Base-by-base conservation (phyloP, 495 filamentous ascomycete genomes). In the Penicillium pancosmium region DNA sequence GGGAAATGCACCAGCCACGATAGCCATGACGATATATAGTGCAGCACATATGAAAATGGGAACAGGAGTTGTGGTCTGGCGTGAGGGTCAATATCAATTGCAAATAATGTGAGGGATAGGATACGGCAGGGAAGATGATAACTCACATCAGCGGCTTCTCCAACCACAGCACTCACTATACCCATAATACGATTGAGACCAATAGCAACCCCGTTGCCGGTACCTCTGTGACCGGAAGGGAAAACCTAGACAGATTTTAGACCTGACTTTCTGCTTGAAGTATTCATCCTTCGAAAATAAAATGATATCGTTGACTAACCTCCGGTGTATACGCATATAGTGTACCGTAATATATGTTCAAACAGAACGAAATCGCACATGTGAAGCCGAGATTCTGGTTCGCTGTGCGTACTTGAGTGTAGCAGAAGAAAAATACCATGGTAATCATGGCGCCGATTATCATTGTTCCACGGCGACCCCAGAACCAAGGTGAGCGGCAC, bases 311-410 rank as follows among this genome's bases (percentile, higher is more conserved):
- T 44, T 3, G n/a, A 44, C 52, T 34, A 18, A 75, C 66, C 63
- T 84, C 80, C 4, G 79, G 80, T 5, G 80, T 82, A 56, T 83
- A 81, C 3, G 87, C 87, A 58, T 90, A 91, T 15, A 91, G 74
- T 0, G 81, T 86, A n/a, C 85, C 86, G 61, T 90, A 90, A 69
- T 89, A 90, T 36, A 90, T 83, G 50, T 90, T 89, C 52, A 89
- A 67, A 49, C 80, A 86, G 69, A 89, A 89, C 16, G 73, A 82
- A 65, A 90, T 87, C 21, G 82, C 74, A 61, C 86, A 90, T 8
- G 79, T 86, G 63, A 90, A 88, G 0, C 78, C 88, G 2, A 88
- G 63, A 48, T 90, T 84, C 67, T 89, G 76, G n/a, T 72, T 68
- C 3, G 78, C 70, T 9, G 76, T 87, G 21, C 80, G 75, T 19